Evolutionary conservation across 805 yeast species (phyloP), one percentile per base, ranked within the genome.

Genomic region (Priceomyces carsonii): DNA sequence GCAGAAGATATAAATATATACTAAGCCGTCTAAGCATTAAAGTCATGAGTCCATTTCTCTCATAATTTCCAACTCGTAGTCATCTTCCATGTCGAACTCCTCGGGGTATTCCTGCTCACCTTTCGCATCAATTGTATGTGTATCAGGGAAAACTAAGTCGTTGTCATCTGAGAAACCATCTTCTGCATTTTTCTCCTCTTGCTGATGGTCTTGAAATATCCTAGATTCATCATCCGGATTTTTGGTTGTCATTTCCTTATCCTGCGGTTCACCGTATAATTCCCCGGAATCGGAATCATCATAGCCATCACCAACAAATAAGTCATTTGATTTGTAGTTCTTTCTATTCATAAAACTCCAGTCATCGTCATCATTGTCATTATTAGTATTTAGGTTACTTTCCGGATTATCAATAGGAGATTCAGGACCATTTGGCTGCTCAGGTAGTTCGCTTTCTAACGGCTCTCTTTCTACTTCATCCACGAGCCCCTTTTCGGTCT

Each of bases 401-500:
- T n/a, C n/a, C n/a, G n/a, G n/a, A n/a, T n/a, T n/a, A n/a, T n/a
- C n/a, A n/a, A n/a, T n/a, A n/a, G n/a, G n/a, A n/a, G n/a, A n/a
- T n/a, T n/a, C n/a, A n/a, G n/a, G n/a, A n/a, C n/a, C n/a, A n/a
- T n/a, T n/a, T n/a, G n/a, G n/a, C n/a, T n/a, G n/a, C n/a, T n/a
- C n/a, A n/a, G 10, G 23, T 21, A 8, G 23, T 8, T 10, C 8
- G 8, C 23, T 8, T 21, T 21, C 23, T 21, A 8, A 8, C 10
- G 23, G 23, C 10, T 10, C 10, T 21, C 10, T 25, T 25, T 12
- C 13, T 25, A 8, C 28, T 33, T 33, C 55, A 26, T 66, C 55
- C 47, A 80, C 61, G 42, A 71, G 61, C 2, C 57, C 63, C 39
- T 66, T 68, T 8, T 43, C 43, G 5, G 38, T 40, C 29, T 44